phyloP scores from a whole-genome alignment of 2,329 filamentous ascomycete species.

The Fusarium devonianum region DNA sequence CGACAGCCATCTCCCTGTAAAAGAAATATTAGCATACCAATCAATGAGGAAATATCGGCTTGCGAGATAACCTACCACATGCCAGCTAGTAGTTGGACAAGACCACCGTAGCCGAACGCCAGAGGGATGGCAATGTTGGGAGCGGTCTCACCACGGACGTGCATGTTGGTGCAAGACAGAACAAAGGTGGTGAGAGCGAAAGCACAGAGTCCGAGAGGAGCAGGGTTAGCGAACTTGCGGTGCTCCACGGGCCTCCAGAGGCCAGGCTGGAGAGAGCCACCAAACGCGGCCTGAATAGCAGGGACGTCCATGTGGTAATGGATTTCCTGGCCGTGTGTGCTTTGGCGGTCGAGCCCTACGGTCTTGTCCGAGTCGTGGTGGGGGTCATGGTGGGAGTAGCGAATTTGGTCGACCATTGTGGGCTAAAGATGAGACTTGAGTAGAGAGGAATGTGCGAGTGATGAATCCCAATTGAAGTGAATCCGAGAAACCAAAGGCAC shows the following conservation, averaged over 20 bases:
- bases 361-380: constrained; percentile 39
- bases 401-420: constrained; percentile 35
- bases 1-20: constrained; percentile 81
- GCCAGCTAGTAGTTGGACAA: constrained; percentile 78
- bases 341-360: constrained; percentile 32
- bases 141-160: constrained; percentile 62
- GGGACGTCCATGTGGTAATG: constrained; percentile 38
- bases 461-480: too few relatives aligned
- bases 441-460: too few relatives aligned
- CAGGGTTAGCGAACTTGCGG: constrained; percentile 81
- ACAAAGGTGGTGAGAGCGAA: constrained; percentile 87
- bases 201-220: constrained; percentile 76
- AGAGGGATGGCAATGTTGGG: constrained; percentile 74
- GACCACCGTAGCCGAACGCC: constrained; percentile 77
- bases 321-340: constrained; percentile 24
- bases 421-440: not conserved
- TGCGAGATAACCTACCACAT: constrained; percentile 73
- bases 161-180: constrained; percentile 76
- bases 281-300: constrained; percentile 60
- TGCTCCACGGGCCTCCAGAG: constrained; percentile 67
- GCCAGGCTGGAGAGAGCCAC: constrained; percentile 77
- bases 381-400: constrained; percentile 31
- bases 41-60: not conserved
- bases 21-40: constrained; percentile 8
- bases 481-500: not conserved